These are phyloP conservation scores for Dispira simplex DNA, from an alignment of 192 early-diverging fungal genomes.

Conservation along the genomic window DNA sequence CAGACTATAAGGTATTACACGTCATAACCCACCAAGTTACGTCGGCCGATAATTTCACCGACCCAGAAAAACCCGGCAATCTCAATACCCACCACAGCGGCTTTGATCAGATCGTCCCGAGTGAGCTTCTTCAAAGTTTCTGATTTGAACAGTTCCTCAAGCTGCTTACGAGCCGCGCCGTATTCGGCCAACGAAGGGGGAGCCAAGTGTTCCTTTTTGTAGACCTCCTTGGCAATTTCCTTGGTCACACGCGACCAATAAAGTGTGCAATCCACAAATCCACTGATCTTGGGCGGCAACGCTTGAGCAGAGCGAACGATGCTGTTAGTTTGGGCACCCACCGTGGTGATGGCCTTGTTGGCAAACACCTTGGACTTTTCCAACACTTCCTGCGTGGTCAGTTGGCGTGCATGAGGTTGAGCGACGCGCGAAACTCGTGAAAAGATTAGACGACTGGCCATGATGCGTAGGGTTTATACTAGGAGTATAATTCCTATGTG, in stretches of 20 bases:
- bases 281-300: slow-evolving; percentile 14
- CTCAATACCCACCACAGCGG: slow-evolving; percentile 34
- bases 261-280: slow-evolving; percentile 10
- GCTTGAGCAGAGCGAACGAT: slow-evolving; percentile 14
- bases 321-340: slow-evolving; percentile 2
- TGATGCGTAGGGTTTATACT: background rate
- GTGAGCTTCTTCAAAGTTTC: slow-evolving; percentile 27
- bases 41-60: slow-evolving; percentile 46
- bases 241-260: slow-evolving; percentile 39
- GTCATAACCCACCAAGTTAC: slow-evolving; percentile 43
- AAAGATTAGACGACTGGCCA: background rate
- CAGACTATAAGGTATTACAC: slow-evolving; percentile 15
- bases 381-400: slow-evolving; percentile 8
- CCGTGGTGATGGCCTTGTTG: background rate
- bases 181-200: slow-evolving; percentile 34
- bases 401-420: background rate
- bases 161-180: slow-evolving; percentile 26
- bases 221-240: slow-evolving; percentile 47
- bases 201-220: slow-evolving; percentile 39
- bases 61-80: slow-evolving; percentile 40
- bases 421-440: background rate
- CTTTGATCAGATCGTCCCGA: slow-evolving; percentile 28
- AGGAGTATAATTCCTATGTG: background rate
- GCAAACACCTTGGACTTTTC: slow-evolving; percentile 11
- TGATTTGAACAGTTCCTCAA: slow-evolving; percentile 23